Evolutionary conservation across 2,329 filamentous ascomycete genomes (phyloP).

Genomic region (Ophiostoma ulmi): DNA sequence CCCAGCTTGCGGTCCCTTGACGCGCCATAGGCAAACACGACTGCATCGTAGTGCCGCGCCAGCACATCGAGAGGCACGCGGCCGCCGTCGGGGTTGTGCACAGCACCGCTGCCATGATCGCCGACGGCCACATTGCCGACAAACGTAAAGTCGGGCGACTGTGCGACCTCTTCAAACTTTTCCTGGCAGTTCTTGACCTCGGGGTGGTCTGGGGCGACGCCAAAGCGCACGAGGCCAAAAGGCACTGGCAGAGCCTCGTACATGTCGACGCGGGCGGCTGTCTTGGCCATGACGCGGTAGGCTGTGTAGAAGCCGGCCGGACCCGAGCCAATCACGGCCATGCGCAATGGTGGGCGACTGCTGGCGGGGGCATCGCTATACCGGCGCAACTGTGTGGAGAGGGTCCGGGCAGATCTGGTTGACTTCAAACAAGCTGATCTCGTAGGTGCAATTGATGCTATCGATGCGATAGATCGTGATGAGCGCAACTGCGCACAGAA

Average conservation of each 20-base stretch:
- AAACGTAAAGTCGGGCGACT: slow-evolving; percentile 78
- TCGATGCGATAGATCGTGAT: background rate
- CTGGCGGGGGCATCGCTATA: background rate
- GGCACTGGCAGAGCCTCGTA: slow-evolving; percentile 91
- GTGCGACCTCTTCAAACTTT: slow-evolving; percentile 84
- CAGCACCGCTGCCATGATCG: slow-evolving; percentile 33
- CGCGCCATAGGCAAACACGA: slow-evolving; percentile 90
- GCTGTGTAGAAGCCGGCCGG: slow-evolving; percentile 95
- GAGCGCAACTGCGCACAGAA: background rate
- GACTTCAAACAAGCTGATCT: background rate
- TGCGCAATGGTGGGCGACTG: slow-evolving; percentile 50
- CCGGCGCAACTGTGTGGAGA: background rate
- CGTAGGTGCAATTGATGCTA: background rate
- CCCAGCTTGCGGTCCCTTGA: slow-evolving; percentile 73
- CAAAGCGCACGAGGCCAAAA: slow-evolving; percentile 86
- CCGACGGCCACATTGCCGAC: slow-evolving; percentile 81
- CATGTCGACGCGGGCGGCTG: slow-evolving; percentile 80
- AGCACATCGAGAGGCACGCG: slow-evolving; percentile 63
- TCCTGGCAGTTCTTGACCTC: slow-evolving; percentile 99
- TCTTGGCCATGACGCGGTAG: slow-evolving; percentile 72
- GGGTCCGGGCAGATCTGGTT: background rate
- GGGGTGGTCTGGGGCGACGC: slow-evolving; percentile 96
- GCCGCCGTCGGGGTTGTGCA: slow-evolving; percentile 39
- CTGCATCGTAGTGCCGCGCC: slow-evolving; percentile 79
- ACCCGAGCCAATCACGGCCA: slow-evolving; percentile 88